These are phyloP conservation scores for Globisporangium solare DNA, from an alignment of 352 stramenopile species.

Conservation along the genomic window DNA sequence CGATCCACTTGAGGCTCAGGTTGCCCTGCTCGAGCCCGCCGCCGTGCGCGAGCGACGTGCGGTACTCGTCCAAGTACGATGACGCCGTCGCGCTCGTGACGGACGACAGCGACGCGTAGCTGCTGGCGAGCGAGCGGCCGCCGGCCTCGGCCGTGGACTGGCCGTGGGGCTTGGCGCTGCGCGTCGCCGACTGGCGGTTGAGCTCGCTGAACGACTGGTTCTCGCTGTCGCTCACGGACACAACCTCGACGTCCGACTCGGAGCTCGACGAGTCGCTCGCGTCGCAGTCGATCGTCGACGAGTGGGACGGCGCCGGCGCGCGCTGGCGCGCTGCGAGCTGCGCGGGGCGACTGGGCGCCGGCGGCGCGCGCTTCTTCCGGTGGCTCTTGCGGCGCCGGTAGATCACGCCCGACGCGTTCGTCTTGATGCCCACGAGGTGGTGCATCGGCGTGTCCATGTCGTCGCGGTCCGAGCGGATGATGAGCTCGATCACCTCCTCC, in stretches of 20 bases:
- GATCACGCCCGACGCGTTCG: slow-evolving; percentile 43
- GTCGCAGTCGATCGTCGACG: neutral
- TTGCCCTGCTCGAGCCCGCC: slow-evolving; percentile 41
- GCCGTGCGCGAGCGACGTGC: slow-evolving; percentile 29
- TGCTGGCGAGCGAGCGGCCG: neutral
- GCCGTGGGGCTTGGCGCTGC: neutral
- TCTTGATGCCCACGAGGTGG: slow-evolving; percentile 62
- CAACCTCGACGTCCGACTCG: slow-evolving; percentile 22
- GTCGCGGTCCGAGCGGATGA: slow-evolving; percentile 55
- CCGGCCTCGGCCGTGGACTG: neutral
- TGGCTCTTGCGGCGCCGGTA: slow-evolving; percentile 35
- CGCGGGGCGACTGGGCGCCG: no score
- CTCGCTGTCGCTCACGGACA: slow-evolving; percentile 10
- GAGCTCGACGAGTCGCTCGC: slow-evolving; percentile 34
- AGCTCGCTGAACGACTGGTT: slow-evolving; percentile 8
- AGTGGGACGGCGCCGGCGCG: neutral
- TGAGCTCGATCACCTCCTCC: slow-evolving; percentile 59
- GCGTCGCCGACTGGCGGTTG: neutral
- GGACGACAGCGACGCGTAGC: slow-evolving; percentile 2
- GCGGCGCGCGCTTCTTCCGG: slow-evolving; percentile 14
- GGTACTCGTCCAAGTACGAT: slow-evolving; percentile 50
- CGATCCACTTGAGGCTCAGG: slow-evolving; percentile 66
- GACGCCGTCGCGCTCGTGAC: slow-evolving; percentile 6
- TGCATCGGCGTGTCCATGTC: slow-evolving; percentile 71
- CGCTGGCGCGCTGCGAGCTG: no score